A percentile compares a stretch with the other conserved stretches of the same genome.
These are phyloP conservation scores for Cytauxzoon felis DNA, from an alignment of 169 alveolate species.

Conservation along the genomic window DNA sequence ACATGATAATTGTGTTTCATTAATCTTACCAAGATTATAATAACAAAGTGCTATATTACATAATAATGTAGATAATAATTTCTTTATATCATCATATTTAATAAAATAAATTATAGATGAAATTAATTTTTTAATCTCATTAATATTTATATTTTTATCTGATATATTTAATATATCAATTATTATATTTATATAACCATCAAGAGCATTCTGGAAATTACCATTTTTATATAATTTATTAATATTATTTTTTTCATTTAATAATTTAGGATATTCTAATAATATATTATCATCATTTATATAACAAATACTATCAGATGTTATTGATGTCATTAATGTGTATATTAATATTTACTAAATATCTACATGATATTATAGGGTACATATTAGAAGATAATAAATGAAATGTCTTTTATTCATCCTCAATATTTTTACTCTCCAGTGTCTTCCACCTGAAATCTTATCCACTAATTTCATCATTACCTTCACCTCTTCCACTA, in stretches of 20 bases:
- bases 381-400: too few species aligned
- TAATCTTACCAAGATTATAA: background rate
- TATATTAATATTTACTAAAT: too few species aligned
- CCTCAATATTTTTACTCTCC: too few species aligned
- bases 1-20: constrained; percentile 11
- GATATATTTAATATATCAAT: constrained; percentile 4
- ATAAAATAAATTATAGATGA: background rate
- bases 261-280: too few species aligned
- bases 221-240: constrained; percentile 16
- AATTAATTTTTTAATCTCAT: background rate
- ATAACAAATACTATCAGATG: too few species aligned
- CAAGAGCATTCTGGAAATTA: constrained; percentile 15
- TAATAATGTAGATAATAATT: constrained; percentile 26
- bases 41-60: constrained; percentile 48
- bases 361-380: too few species aligned
- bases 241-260: constrained; percentile 17
- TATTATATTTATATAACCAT: constrained; percentile 19
- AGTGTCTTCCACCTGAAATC: too few species aligned
- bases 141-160: background rate
- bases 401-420: too few species aligned
- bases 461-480: too few species aligned
- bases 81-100: background rate
- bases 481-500: too few species aligned
- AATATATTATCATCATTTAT: too few species aligned
- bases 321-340: too few species aligned